A percentile compares a stretch with the other conserved stretches of the same genome.
Conservation (phyloP, 169 alveolate species). For the Eimeria necatrix region DNA sequence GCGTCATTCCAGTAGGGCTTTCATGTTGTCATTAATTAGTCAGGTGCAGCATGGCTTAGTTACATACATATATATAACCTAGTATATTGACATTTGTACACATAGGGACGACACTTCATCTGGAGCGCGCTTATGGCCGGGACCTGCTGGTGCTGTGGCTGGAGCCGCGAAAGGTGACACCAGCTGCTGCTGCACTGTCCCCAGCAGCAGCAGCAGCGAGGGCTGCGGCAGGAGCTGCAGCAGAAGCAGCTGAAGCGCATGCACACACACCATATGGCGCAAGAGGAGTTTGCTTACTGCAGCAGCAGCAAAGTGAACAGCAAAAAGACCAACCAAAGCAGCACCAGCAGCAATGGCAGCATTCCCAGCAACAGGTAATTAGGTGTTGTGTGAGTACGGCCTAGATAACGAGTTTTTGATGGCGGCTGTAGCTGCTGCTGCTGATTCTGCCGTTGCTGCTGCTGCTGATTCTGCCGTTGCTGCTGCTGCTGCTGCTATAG, state of each 20-base stretch:
- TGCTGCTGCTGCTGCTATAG: background rate
- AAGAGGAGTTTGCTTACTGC: background rate
- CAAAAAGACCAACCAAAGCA: background rate
- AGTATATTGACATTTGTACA: no score
- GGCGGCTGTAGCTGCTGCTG: background rate
- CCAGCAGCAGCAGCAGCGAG: conserved; percentile 26
- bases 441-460: background rate
- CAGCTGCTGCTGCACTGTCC: conserved; percentile 22
- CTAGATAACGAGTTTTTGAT: background rate
- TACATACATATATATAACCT: no score
- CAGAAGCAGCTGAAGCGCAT: conserved; percentile 12
- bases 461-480: conserved; percentile 26
- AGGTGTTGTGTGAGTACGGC: no score
- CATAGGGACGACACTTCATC: no score
- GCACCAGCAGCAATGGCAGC: background rate
- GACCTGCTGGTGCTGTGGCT: conserved; percentile 8
- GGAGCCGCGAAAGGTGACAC: conserved; percentile 15
- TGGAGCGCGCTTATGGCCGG: background rate
- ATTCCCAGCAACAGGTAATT: background rate
- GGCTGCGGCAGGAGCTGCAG: conserved; percentile 15
- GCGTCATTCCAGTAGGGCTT: no score
- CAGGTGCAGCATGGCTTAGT: no score
- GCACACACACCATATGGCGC: background rate
- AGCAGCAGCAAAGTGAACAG: conserved; percentile 8
- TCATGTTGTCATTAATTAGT: no score